These are phyloP conservation scores for Petunia hybrid DNA, from an alignment of 305 asterid species.

Conservation along the genomic window DNA sequence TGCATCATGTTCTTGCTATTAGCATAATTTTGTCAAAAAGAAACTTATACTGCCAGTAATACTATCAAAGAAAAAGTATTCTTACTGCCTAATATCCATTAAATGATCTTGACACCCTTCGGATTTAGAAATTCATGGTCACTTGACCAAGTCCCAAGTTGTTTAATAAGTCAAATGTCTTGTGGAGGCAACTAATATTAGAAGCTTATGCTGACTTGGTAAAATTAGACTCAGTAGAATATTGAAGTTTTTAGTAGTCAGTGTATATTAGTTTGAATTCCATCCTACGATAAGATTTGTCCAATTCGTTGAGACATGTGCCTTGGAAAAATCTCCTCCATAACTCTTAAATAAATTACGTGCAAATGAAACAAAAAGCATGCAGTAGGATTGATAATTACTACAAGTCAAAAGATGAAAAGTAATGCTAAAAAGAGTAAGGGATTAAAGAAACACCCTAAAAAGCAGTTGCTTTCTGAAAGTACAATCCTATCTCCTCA, in stretches of 20 bases:
- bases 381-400: background rate
- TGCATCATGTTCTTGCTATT: conserved; percentile 16
- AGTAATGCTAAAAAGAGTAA: background rate
- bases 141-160: conserved; percentile 10
- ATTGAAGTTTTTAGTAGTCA: no score
- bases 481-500: background rate
- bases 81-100: background rate
- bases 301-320: no score
- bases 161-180: background rate
- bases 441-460: background rate
- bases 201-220: background rate
- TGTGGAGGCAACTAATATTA: background rate
- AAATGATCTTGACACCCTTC: background rate
- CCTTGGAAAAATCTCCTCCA: background rate
- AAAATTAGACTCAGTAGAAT: no score
- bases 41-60: background rate
- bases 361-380: background rate
- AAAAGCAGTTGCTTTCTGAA: background rate
- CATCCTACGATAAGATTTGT: no score
- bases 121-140: conserved; percentile 11
- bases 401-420: background rate
- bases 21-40: conserved; percentile 16
- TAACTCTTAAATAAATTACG: background rate
- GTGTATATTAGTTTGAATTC: no score
- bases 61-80: background rate